phyloP scores from a whole-genome alignment of 352 stramenopile genomes.

The Albugo laibachii region DNA sequence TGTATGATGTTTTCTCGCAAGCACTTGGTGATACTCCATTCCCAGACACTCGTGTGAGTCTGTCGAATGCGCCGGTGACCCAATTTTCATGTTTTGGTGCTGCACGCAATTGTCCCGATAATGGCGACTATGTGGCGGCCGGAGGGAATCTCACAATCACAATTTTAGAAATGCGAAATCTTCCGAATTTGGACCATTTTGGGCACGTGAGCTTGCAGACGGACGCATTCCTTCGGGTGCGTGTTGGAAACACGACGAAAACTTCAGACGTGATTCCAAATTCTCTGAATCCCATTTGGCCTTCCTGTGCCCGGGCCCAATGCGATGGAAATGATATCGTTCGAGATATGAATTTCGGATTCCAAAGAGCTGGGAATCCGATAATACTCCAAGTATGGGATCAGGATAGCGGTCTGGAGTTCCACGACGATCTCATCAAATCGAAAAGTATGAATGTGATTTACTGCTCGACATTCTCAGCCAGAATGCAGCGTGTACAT shows the following conservation, averaged over 20 bases:
- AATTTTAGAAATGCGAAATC: conserved; percentile 65
- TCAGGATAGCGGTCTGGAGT: conserved; percentile 72
- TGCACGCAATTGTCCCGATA: conserved; percentile 37
- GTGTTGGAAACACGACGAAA: conserved; percentile 49
- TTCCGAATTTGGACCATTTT: conserved; percentile 69
- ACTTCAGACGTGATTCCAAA: conserved; percentile 43
- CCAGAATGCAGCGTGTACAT: conserved; percentile 20
- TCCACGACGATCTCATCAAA: conserved; percentile 66
- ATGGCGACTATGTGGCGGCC: conserved; percentile 38
- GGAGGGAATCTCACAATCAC: conserved; percentile 79
- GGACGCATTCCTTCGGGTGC: conserved; percentile 56
- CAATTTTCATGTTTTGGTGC: conserved; percentile 58
- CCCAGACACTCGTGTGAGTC: conserved; percentile 42
- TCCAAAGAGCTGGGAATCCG: conserved; percentile 51
- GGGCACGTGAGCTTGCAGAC: conserved; percentile 35
- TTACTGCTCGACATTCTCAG: conserved; percentile 60
- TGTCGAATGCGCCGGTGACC: conserved; percentile 16
- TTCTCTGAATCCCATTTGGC: conserved; percentile 60
- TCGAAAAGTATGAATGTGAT: conserved; percentile 50
- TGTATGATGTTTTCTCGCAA: conserved; percentile 7
- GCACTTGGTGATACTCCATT: conserved; percentile 34
- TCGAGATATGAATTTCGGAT: conserved; percentile 71
- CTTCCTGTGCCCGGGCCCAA: conserved; percentile 18
- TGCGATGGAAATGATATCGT: conserved; percentile 27
- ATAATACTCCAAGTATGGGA: conserved; percentile 56